Evolutionary conservation across 2,329 filamentous ascomycete genomes (phyloP).

Genomic region (Aspergillus arachidicola): DNA sequence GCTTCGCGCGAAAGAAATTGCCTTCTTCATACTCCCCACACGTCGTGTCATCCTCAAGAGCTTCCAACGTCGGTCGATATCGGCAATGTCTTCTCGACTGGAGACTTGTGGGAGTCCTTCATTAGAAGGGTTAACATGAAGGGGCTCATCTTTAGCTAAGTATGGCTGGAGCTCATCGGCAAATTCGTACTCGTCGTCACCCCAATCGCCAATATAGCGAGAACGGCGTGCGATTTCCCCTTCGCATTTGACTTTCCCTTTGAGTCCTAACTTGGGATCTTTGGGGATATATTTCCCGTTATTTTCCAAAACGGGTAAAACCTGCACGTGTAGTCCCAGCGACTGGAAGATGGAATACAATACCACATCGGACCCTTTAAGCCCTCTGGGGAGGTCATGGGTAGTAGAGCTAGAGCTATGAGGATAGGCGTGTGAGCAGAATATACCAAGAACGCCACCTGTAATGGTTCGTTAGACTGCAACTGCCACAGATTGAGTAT

Average conservation of each 20-base stretch:
- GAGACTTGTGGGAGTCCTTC: not conserved
- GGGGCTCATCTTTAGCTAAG: not conserved
- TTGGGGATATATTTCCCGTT: not conserved
- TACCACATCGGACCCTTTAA: constrained; percentile 53
- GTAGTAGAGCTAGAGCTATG: constrained; percentile 36
- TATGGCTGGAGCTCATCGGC: not conserved
- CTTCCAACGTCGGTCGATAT: not conserved
- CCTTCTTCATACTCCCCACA: not conserved
- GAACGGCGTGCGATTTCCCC: not conserved
- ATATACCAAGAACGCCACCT: constrained; percentile 51
- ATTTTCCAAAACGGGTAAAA: constrained; percentile 33
- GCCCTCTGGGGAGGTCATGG: constrained; percentile 32
- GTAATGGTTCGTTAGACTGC: constrained; percentile 1
- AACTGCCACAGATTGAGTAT: too few relatives aligned
- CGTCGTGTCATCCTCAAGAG: not conserved
- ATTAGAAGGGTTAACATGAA: not conserved
- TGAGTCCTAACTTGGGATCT: not conserved
- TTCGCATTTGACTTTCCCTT: not conserved
- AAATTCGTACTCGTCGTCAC: not conserved
- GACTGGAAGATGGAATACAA: constrained; percentile 42
- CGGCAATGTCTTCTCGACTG: not conserved
- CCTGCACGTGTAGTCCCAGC: constrained; percentile 32
- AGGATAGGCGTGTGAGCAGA: constrained; percentile 52
- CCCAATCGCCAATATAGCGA: not conserved
- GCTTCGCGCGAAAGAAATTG: not conserved